Base-by-base conservation (phyloP, 208 protist species). In the Acanthamoeba healyi region DNA sequence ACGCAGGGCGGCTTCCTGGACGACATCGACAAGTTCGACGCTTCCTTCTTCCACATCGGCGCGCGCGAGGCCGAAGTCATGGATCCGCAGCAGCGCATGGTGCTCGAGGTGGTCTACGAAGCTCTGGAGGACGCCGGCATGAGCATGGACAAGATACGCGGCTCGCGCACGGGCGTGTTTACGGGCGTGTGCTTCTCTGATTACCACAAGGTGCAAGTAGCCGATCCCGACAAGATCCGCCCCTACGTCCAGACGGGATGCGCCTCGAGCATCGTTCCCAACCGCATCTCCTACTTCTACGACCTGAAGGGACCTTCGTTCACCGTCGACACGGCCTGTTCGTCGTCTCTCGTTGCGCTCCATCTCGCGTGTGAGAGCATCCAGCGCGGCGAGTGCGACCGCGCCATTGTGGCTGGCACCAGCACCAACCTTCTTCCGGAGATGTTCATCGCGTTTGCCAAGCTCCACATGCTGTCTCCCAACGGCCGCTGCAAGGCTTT, bases 251-350 rank as follows among this genome's bases (percentile, higher is more conserved):
- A 87, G 38, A 84, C 93, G 1, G 95, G 95, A 51, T 93, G 67
- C 15, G 88, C 81, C 44, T 67, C 34, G 7, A 92, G 87, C 26
- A 90, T 96, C 26, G 70, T 89, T 38, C 56, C 96, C 36, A 97
- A 95, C 77, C 89, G 98, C 38, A 22, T 98, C 10, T 96, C 97
- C 0, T 98, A 97, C 94, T 93, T 95, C 24, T 92, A 97, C 32
- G 96, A 97, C 92, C 95, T 98, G 17, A 89, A 93, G 32, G 98
- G 98, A 10, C 98, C 98, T 26, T 95, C 90, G 36, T 44, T 98
- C 24, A 95, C 96, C 24, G 34, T 98, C 24, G 97, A 98, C 81
- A 98, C 97, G 38, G 98, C 98, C n/a, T 98, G 98, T 95, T 97
- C 97, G 42, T 97, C 96, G 32, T 97, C 97, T 17, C 94, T 98